Conservation (phyloP, 805 yeast species). For the Candida succiphila region DNA sequence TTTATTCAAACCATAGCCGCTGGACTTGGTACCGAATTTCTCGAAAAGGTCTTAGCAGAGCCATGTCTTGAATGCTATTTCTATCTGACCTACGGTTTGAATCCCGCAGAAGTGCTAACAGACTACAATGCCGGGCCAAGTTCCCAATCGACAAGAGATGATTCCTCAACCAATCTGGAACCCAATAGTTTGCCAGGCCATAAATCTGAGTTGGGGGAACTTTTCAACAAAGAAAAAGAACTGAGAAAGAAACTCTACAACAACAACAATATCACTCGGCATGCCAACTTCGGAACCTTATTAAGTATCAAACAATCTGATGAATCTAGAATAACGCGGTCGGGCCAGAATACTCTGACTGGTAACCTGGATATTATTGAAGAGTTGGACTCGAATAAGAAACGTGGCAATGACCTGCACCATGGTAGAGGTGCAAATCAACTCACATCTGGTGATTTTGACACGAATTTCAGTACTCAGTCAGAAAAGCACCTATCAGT, state of each 20-base stretch:
- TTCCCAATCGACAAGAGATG: slow-evolving; percentile 7
- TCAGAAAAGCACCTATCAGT: background rate
- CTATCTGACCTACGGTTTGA: slow-evolving; percentile 49
- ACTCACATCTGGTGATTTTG: slow-evolving; percentile 19
- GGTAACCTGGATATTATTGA: slow-evolving; percentile 38
- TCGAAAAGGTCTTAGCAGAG: slow-evolving; percentile 47
- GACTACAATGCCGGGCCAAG: background rate
- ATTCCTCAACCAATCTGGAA: background rate
- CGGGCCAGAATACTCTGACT: slow-evolving; percentile 50
- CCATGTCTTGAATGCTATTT: slow-evolving; percentile 63
- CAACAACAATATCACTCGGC: slow-evolving; percentile 40
- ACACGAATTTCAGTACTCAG: slow-evolving; percentile 10
- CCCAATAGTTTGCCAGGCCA: background rate
- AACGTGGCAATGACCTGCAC: slow-evolving; percentile 35
- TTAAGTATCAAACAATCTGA: slow-evolving; percentile 60
- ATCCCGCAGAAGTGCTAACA: slow-evolving; percentile 23
- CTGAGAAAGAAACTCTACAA: slow-evolving; percentile 25
- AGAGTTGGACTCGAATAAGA: slow-evolving; percentile 57
- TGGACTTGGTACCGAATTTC: slow-evolving; percentile 55
- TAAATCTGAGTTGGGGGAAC: slow-evolving; percentile 29
- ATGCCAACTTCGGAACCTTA: slow-evolving; percentile 85
- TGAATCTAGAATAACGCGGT: slow-evolving; percentile 47
- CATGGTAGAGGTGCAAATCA: slow-evolving; percentile 9
- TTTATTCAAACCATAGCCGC: slow-evolving; percentile 65
- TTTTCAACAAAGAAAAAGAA: slow-evolving; percentile 53